Percentiles rank a stretch among this genome's conserved stretches.
phyloP scores from a whole-genome alignment of 306 rosid genomes.

The Vigna radiata region DNA sequence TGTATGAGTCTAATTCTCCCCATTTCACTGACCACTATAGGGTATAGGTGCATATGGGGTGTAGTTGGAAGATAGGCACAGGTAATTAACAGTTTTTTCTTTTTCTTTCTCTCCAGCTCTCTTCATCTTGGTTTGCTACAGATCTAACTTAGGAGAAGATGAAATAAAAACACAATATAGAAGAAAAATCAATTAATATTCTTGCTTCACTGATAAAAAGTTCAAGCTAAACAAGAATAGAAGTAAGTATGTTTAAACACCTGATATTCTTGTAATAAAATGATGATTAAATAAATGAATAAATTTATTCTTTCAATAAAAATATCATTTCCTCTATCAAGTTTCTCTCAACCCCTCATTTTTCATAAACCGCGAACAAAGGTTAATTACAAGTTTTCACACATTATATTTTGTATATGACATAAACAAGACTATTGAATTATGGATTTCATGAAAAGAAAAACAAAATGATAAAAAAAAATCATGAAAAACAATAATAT shows the following conservation, averaged over 20 bases:
- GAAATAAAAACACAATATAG: neutral
- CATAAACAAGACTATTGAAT: neutral
- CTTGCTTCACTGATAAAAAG: neutral
- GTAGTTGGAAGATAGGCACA: neutral
- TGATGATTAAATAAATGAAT: neutral
- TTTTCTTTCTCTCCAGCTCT: neutral
- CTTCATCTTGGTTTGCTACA: neutral
- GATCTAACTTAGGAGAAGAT: neutral
- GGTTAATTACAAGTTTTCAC: neutral
- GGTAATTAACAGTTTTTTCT: neutral
- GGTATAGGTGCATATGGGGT: neutral
- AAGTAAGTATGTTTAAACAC: neutral
- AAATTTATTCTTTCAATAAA: neutral
- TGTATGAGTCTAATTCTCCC: neutral
- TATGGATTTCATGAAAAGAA: neutral
- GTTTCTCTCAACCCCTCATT: neutral
- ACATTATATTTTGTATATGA: neutral
- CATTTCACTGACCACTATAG: constrained; percentile 9
- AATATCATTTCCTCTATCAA: neutral
- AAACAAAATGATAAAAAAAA: neutral
- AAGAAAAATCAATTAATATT: neutral
- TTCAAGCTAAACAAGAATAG: neutral
- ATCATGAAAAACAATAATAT: neutral
- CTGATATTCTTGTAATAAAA: neutral
- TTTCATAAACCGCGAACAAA: neutral